Conservation (phyloP, 78 protist genomes). For the Creolimax fragrantissima region DNA sequence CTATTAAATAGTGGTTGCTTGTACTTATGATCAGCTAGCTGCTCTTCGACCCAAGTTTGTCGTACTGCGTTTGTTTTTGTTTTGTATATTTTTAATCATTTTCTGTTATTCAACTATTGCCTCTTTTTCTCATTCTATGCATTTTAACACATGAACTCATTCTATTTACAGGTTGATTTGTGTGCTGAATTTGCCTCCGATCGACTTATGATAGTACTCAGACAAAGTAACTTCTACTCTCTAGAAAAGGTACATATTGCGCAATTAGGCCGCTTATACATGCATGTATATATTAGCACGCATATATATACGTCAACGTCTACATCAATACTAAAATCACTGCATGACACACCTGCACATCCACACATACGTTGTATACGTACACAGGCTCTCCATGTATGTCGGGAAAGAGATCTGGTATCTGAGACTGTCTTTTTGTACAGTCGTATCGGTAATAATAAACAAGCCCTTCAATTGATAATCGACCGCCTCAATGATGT, state of each 20-base stretch:
- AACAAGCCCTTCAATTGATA: slow-evolving; percentile 69
- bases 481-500: slow-evolving; percentile 59
- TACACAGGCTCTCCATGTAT: slow-evolving; percentile 15
- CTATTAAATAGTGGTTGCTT: not conserved
- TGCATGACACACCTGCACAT: not conserved
- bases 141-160: not conserved
- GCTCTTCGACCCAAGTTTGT: not conserved
- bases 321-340: not conserved
- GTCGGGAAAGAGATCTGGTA: slow-evolving; percentile 48
- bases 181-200: slow-evolving; percentile 61
- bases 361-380: not conserved
- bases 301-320: not conserved
- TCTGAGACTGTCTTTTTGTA: slow-evolving; percentile 65
- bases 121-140: not conserved
- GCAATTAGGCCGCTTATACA: not conserved
- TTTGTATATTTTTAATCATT: not conserved
- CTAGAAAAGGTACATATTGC: slow-evolving; percentile 43
- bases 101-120: not conserved
- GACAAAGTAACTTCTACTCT: slow-evolving; percentile 30
- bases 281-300: not conserved
- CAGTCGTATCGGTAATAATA: slow-evolving; percentile 64
- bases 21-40: not conserved
- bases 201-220: slow-evolving; percentile 48
- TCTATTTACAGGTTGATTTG: slow-evolving; percentile 36
- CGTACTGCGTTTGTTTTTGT: not conserved